Base-by-base conservation (phyloP, 129 eudicot species). In the Escallonia herrerae region DNA sequence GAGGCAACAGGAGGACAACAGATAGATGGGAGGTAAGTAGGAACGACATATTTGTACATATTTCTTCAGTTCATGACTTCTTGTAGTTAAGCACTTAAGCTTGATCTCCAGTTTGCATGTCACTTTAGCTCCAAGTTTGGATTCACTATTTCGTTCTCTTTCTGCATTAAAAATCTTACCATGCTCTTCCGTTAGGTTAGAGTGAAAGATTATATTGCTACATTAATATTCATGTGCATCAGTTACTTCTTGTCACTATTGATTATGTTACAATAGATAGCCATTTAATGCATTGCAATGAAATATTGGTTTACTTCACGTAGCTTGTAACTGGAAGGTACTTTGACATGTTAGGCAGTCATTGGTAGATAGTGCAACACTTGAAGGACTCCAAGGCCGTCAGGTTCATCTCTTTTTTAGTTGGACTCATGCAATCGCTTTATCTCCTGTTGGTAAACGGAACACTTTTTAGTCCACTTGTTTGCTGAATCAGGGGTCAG, bases 1-100 rank as follows among this genome's bases (percentile, higher is more conserved):
- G 79, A 79, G 62, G 67, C 85, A 62, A 47, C 52, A 9, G 76
- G 43, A 10, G 86, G 76, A 56, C 94, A 72, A 64, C 87, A 48
- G 68, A 62, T 69, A 15, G 74, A 74, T 64, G 77, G 86, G 70
- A 82, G 97, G 97, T 87, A 78, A 5, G 7, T 64, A 54, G 53
- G 58, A 51, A 76, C 46, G 58, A 15, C 40, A 63, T 38, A n/a
- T 48, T 48, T 47, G 44, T 67, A 56, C 51, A 49, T 60, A 14
- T 56, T 48, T 40, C 37, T 66, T 58, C 58, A 61, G 37, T 48
- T 69, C 47, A 64, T 40, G 43, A 38, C 56, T 65, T 68, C 62
- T 52, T 15, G 15, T 58, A 41, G 55, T 43, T 61, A 51, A 56
- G 51, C 2, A 22, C 44, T 48, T 55, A 53, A 3, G 5, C 5